Conservation (phyloP, 169 alveolate genomes). For the Besnoitia besnoiti region DNA sequence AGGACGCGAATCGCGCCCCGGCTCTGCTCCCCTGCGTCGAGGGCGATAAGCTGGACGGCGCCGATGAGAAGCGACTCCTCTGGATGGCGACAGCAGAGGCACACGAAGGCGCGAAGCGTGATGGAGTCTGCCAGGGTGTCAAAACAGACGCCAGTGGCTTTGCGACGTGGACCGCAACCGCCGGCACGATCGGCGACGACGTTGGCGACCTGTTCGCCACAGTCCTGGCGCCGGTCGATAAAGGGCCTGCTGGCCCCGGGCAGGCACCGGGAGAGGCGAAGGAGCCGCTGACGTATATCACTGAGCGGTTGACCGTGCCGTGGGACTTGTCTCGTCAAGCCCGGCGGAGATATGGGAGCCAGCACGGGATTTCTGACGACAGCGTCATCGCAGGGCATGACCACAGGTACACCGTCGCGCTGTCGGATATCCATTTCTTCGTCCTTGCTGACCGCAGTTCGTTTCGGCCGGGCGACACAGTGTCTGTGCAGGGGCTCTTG, state of each 20-base stretch:
- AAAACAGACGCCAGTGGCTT: not conserved
- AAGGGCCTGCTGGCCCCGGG: not conserved
- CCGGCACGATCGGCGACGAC: not conserved
- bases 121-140: not conserved
- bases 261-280: not conserved
- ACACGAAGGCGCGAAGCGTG: too few species aligned
- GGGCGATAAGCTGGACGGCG: not conserved
- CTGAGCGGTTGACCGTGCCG: not conserved
- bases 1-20: not conserved
- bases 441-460: not conserved
- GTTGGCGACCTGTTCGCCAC: not conserved
- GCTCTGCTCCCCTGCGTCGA: not conserved
- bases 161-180: not conserved
- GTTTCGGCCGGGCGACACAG: not conserved
- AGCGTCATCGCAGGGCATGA: not conserved
- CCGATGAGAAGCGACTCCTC: not conserved
- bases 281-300: not conserved
- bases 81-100: not conserved
- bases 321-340: not conserved
- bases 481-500: not conserved
- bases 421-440: not conserved
- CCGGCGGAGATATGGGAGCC: not conserved
- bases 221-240: not conserved
- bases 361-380: not conserved
- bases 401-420: not conserved